Base-by-base conservation (phyloP, 2,329 filamentous ascomycete species). In the Alternaria sp. region DNA sequence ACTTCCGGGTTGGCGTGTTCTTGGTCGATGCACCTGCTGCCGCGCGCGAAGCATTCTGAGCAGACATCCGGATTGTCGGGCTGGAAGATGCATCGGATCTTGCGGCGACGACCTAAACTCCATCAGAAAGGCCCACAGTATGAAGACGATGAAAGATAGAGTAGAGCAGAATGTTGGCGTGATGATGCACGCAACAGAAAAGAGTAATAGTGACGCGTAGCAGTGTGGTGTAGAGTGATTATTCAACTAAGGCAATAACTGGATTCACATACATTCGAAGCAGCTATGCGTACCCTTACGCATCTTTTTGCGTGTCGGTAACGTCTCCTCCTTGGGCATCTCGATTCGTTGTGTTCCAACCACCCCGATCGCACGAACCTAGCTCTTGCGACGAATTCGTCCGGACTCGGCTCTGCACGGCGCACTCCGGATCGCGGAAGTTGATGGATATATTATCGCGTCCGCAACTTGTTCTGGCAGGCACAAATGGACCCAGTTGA, bases 11-110 rank as follows among this genome's bases (percentile, higher is more conserved):
- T 75, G 43, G 79, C 80, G 71, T 79, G 70, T 60, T 82, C 80
- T 65, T 86, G 84, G 55, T 84, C 77, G 43, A 82, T 77, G 72
- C 84, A 86, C 50, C 74, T 70, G 28, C 80, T 81, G 5, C 79
- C 81, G 57, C 84, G 82, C 33, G 81, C 73, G 54, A 78, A 79
- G 73, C 84, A 86, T 67, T 81, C 82, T 28, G 79, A 80, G 70
- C 83, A 86, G 55, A 79, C 71, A 23, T 78, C 71, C 12, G 78
- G 76, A 54, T 78, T 80, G 41, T 79, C 78, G n/a, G 75, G 63
- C 25, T 75, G 74, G 60, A 79, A 84, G 55, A 83, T 81, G 71
- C 84, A 86, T 56, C 81, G 79, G 26, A 85, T 83, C 73, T 85
- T 86, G 55, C 84, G 82, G 41, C 84, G 81, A 44, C 83, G 81